A percentile compares a stretch with the other conserved stretches of the same genome.
Evolutionary conservation across 371 early-diverging fungal species (phyloP).

Genomic region (Lichtheimia hyalospora): DNA sequence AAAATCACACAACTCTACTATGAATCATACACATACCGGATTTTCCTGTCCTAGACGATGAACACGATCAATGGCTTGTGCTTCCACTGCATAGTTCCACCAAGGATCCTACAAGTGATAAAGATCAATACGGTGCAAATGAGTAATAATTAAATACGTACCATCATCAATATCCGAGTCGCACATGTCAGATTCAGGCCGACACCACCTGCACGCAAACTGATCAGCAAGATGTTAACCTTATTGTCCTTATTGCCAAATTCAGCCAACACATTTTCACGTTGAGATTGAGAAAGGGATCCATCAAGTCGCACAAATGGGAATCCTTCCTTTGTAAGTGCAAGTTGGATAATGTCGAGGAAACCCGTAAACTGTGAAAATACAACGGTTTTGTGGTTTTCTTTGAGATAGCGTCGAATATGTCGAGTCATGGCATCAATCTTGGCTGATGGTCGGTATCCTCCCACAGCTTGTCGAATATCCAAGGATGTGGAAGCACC

Average conservation of each 20-base stretch:
- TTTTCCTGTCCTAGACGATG: slow-evolving; percentile 81
- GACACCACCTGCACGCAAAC: slow-evolving; percentile 86
- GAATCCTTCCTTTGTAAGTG: slow-evolving; percentile 54
- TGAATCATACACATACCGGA: slow-evolving; percentile 18
- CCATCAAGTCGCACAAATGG: slow-evolving; percentile 71
- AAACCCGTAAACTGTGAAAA: slow-evolving; percentile 87
- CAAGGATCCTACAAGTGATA: slow-evolving; percentile 66
- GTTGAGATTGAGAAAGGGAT: slow-evolving; percentile 55
- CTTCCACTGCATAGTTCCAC: slow-evolving; percentile 84
- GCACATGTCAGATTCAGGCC: slow-evolving; percentile 89
- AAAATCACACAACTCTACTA: not conserved
- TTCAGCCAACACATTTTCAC: slow-evolving; percentile 54
- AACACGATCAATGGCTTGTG: slow-evolving; percentile 88
- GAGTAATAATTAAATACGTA: slow-evolving; percentile 18
- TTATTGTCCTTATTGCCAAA: slow-evolving; percentile 51
- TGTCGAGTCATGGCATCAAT: slow-evolving; percentile 58
- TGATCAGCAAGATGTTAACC: slow-evolving; percentile 71
- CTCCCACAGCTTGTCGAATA: slow-evolving; percentile 48
- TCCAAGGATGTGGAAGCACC: slow-evolving; percentile 13
- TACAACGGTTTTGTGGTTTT: slow-evolving; percentile 61
- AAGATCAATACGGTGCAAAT: not conserved
- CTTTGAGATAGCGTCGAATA: slow-evolving; percentile 34
- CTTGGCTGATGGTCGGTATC: slow-evolving; percentile 62
- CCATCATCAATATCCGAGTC: slow-evolving; percentile 68
- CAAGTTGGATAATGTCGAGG: slow-evolving; percentile 66